Evolutionary conservation across 495 filamentous ascomycete genomes (phyloP).

Genomic region (Aspergillus indologenus): DNA sequence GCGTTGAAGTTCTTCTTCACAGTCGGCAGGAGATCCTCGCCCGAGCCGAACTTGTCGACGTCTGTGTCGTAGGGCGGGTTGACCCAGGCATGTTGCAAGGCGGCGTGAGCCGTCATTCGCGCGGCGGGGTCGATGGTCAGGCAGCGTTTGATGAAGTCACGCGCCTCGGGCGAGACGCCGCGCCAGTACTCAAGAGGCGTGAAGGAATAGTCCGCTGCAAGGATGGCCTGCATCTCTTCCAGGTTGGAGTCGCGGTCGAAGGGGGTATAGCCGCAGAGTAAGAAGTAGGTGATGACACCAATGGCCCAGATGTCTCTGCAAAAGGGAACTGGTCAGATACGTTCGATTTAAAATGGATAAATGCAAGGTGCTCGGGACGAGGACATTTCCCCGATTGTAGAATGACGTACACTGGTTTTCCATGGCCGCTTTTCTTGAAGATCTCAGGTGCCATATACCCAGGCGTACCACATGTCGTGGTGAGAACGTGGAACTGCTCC

Average conservation of each 20-base stretch:
- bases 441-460: constrained; percentile 93
- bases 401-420: constrained; percentile 71
- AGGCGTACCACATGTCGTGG: constrained; percentile 95
- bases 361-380: constrained; percentile 2
- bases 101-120: constrained; percentile 93
- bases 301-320: constrained; percentile 74
- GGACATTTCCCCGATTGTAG: neutral
- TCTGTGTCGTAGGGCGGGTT: constrained; percentile 48
- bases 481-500: constrained; percentile 96
- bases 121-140: constrained; percentile 82
- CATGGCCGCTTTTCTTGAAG: constrained; percentile 75
- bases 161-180: constrained; percentile 77
- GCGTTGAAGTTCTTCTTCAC: constrained; percentile 99
- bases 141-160: constrained; percentile 85
- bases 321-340: constrained; percentile 4
- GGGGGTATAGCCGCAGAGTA: constrained; percentile 96
- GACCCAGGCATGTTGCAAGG: constrained; percentile 85
- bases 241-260: constrained; percentile 97
- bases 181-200: constrained; percentile 97
- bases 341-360: neutral
- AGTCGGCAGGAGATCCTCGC: constrained; percentile 78
- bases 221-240: constrained; percentile 98
- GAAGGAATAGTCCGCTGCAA: constrained; percentile 93
- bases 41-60: constrained; percentile 36
- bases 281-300: constrained; percentile 88